Evolutionary conservation across 495 filamentous ascomycete species (phyloP), one percentile per base, ranked within the genome.

Genomic region (Neurospora sp.): DNA sequence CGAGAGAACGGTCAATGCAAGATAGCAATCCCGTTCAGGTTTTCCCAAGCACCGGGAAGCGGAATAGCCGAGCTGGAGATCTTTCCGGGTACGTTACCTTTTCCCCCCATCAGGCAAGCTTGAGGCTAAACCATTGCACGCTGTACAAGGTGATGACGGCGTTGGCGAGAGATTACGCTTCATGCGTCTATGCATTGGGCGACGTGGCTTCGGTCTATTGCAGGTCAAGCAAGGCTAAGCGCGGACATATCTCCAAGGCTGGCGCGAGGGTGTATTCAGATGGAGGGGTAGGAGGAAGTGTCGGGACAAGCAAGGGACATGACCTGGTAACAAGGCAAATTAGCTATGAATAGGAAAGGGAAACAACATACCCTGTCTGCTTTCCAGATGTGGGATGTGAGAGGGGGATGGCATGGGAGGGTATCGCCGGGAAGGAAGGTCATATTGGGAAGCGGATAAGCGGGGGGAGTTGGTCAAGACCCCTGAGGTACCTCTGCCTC

Each of bases 141-240:
- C 27, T 66, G 7, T 37, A 18, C 23, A 66, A 18, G 14, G 14
- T 71, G 73, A 40, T 18, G 72, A 73, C 39, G 72, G 44, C 69
- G 76, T 73, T 76, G 70, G 42, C 72, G 69, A 75, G 77, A 81
- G 75, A 80, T 80, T 81, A 71, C 70, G 39, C 41, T 75, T 70
- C 78, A 81, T 81, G 80, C 80, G 74, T 81, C 80, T 69, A 81
- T 81, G 80, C 80, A 70, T 73, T 59, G 69, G 41, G 12, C 27
- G 54, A 35, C 18, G 54, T 35, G 54, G 23, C 54, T 66, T 66
- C 12, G 54, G 54, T 66, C 14, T 35, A 66, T 5, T 66, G 54
- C 27, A 62, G 23, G 23, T 62, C 48, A 31, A 31, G 48, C 48
- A 18, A 66, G 16, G 54, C 54, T 66, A 35, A 66, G 54, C 54